Base-by-base conservation (phyloP, 345 rosid genomes). In the Ricinus communis region DNA sequence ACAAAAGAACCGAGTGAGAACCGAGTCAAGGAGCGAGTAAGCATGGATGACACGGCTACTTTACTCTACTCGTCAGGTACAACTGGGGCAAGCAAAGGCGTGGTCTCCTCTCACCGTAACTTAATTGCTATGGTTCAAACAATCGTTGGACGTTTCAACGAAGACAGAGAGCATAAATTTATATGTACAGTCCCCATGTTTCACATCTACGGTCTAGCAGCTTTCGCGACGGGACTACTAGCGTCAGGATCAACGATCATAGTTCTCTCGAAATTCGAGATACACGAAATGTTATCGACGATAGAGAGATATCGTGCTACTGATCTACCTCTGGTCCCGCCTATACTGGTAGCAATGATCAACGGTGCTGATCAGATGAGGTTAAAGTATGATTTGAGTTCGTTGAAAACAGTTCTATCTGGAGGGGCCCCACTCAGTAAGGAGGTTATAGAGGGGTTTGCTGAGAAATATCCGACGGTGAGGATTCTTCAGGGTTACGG, bases 41-140 rank as follows among this genome's bases (percentile, higher is more conserved):
- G 77, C 72, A 89, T 81, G 74, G 82, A 91, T 49, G 97, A 94
- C 78, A 85, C 90, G 21, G 96, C 97, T 21, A 87, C 91, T 33
- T 81, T 94, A 18, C 89, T 94, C 13, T 94, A 91, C 83, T 94
- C 97, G 1, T 94, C 98, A 3, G 96, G 98, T 30, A 94, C 98
- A 24, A 90, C 96, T 36, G 97, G 98, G 50, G 87, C 71, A 12
- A 94, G 96, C 75, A 94, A 94, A 59, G 97, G 98, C 1, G 97
- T 94, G 70, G 84, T 86, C 25, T 71, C 95, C 50, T 86, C 91
- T 4, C 98, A 94, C 74, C 73, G 85, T 1, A 91, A 82, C 75
- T 68, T 91, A 28, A 91, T 91, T 53, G 90, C 95, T 0, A 77
- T 85, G 89, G 94, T 85, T 30, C 80, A 86, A 59, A 79, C 76